These are phyloP conservation scores for Colletotrichum tamarilloi DNA, from an alignment of 2,329 filamentous ascomycete species.

Conservation along the genomic window DNA sequence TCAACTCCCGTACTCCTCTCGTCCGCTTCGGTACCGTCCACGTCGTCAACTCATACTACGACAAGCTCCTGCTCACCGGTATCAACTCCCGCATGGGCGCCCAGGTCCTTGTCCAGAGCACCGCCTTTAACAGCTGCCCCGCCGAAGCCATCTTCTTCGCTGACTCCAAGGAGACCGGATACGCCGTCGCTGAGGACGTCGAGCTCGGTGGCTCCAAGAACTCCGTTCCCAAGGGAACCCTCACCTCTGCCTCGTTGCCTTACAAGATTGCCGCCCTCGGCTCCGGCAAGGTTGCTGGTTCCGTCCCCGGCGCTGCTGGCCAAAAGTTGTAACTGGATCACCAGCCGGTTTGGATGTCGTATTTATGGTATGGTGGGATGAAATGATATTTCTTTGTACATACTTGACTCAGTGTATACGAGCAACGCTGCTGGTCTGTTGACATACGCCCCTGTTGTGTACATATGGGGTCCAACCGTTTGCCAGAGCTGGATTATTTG, in stretches of 20 bases:
- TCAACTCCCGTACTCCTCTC: slow-evolving; percentile 69
- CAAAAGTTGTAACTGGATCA: slow-evolving; percentile 41
- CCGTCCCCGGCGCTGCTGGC: slow-evolving; percentile 49
- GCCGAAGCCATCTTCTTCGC: slow-evolving; percentile 45
- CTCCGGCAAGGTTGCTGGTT: slow-evolving; percentile 52
- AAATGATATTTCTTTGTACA: slow-evolving; percentile 23
- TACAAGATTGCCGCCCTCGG: slow-evolving; percentile 57
- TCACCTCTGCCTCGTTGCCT: slow-evolving; percentile 60
- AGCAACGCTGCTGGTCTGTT: not conserved
- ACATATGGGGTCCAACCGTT: slow-evolving; percentile 11
- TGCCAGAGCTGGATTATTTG: slow-evolving; percentile 22
- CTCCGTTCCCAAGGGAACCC: slow-evolving; percentile 57
- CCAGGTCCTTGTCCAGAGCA: slow-evolving; percentile 65
- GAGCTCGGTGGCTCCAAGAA: slow-evolving; percentile 56
- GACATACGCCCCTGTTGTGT: not conserved
- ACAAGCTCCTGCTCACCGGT: slow-evolving; percentile 53
- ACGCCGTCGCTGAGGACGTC: slow-evolving; percentile 51
- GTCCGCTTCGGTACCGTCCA: slow-evolving; percentile 73
- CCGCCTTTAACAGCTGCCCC: slow-evolving; percentile 55
- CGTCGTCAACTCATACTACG: slow-evolving; percentile 55
- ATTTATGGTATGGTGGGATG: not conserved
- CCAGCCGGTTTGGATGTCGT: not conserved
- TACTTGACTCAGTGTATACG: slow-evolving; percentile 27
- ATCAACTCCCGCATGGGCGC: slow-evolving; percentile 66
- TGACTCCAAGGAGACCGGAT: slow-evolving; percentile 51